Percentiles rank a stretch among this genome's conserved stretches.
Evolutionary conservation across 768 basidiomycete genomes (phyloP).

Genomic region (Leccinum uliginosum): DNA sequence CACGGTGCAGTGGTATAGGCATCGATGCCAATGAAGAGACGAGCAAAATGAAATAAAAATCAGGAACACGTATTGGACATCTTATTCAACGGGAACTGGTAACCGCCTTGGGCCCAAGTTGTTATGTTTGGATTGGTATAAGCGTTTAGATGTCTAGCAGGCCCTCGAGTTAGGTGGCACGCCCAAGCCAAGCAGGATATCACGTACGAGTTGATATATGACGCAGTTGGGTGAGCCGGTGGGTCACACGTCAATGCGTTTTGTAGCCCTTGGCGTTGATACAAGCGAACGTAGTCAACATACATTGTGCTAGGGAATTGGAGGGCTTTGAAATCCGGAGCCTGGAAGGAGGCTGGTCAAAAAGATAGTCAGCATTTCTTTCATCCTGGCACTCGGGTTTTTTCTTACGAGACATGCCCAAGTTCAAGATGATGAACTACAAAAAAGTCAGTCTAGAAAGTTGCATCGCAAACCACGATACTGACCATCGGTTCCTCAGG

Average conservation of each 20-base stretch:
- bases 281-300: conserved; percentile 87
- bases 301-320: conserved; percentile 77
- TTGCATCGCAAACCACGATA: conserved; percentile 9
- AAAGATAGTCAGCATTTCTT: conserved; percentile 3
- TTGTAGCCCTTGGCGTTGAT: conserved; percentile 70
- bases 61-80: conserved; percentile 22
- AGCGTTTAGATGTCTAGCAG: conserved; percentile 39
- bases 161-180: conserved; percentile 6
- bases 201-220: conserved; percentile 68
- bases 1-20: conserved; percentile 15
- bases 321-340: conserved; percentile 65
- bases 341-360: conserved; percentile 58
- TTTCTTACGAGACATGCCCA: conserved; percentile 66
- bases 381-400: background rate
- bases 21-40: conserved; percentile 5
- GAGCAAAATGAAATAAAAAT: conserved; percentile 7
- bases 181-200: background rate
- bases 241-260: conserved; percentile 80
- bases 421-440: conserved; percentile 80
- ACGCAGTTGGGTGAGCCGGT: conserved; percentile 64
- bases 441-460: conserved; percentile 8
- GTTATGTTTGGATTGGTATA: conserved; percentile 83
- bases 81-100: conserved; percentile 69
- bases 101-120: conserved; percentile 76
- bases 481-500: conserved; percentile 92